Evolutionary conservation across 1,139 yeast species (phyloP).

Genomic region (Schwanniomyces etchellsii): DNA sequence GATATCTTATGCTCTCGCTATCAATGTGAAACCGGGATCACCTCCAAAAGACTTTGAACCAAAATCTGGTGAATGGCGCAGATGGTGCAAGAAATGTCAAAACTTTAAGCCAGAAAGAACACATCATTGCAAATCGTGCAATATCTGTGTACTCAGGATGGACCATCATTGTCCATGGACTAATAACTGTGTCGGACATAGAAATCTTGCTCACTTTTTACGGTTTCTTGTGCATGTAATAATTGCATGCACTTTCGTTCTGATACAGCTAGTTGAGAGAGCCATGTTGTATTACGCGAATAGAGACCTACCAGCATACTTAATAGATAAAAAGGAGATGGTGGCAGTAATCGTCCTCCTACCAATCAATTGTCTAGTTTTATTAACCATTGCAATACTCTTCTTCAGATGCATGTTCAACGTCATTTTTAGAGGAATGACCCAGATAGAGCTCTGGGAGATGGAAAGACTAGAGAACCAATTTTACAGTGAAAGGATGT

Average conservation of each 20-base stretch:
- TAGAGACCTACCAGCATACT: constrained; percentile 54
- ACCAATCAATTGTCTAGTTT: constrained; percentile 55
- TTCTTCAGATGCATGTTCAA: constrained; percentile 57
- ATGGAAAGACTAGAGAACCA: constrained; percentile 72
- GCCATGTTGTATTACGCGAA: constrained; percentile 44
- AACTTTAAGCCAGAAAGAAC: constrained; percentile 93
- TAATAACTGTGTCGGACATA: constrained; percentile 78
- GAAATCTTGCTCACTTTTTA: constrained; percentile 76
- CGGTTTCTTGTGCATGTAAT: constrained; percentile 72
- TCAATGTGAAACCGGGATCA: constrained; percentile 59
- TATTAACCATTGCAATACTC: constrained; percentile 52
- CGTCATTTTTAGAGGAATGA: constrained; percentile 60
- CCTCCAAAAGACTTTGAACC: constrained; percentile 34
- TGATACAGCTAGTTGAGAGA: constrained; percentile 37
- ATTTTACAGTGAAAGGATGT: constrained; percentile 46
- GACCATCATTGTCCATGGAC: constrained; percentile 99
- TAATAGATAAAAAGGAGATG: constrained; percentile 50
- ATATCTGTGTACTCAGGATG: constrained; percentile 68
- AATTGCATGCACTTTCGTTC: constrained; percentile 46
- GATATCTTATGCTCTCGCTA: constrained; percentile 60
- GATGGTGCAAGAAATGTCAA: constrained; percentile 57
- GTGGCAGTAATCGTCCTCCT: constrained; percentile 50
- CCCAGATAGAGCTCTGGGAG: constrained; percentile 94
- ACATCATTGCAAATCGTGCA: constrained; percentile 81
- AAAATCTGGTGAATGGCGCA: constrained; percentile 25